Evolutionary conservation across 441 rosid species (phyloP), one percentile per base, ranked within the genome.

Genomic region (Populus hybrid): DNA sequence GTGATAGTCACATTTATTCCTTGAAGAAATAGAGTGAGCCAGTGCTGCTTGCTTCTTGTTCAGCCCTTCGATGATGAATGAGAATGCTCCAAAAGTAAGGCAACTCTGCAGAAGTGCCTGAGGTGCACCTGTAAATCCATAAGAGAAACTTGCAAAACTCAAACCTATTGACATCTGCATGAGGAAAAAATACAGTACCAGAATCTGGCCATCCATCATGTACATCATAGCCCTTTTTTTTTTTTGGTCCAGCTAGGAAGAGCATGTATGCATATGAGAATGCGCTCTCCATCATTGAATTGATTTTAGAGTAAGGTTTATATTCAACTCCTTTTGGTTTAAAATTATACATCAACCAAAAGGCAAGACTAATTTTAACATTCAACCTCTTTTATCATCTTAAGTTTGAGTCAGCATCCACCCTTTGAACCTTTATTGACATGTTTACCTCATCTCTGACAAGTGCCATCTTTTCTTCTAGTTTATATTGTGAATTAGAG

Each of bases 41-140:
- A 95, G 74, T n/a, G 97, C 98, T 36, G 92, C 85, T 82, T 90
- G 95, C 82, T 88, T 89, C 85, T 87, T 91, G 91, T 91, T 95
- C 63, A 94, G 84, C 77, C 93, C 91, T 78, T 94, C 98, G 0
- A 91, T 76, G 71, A 95, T 82, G 70, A 88, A 92, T 2, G 99
- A 94, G 83, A 92, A 93, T 68, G 93, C 97, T 75, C 97, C 99
- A 76, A 92, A 89, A 19, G 97, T 88, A 28, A 95, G 79, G 84
- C 99, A 95, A 78, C 90, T 92, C 76, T 89, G 95, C 32, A 92
- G 78, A 80, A 95, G 91, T 72, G 91, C 89, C 83, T 84, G 94
- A 9, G 97, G 98, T 69, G 95, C 85, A 76, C 98, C 98, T 92
- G 87, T 83, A 86, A 68, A 74, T 61, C 23, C 74, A 50, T 4